Conservation (phyloP, 345 rosid genomes). For the Erodium maritimum region DNA sequence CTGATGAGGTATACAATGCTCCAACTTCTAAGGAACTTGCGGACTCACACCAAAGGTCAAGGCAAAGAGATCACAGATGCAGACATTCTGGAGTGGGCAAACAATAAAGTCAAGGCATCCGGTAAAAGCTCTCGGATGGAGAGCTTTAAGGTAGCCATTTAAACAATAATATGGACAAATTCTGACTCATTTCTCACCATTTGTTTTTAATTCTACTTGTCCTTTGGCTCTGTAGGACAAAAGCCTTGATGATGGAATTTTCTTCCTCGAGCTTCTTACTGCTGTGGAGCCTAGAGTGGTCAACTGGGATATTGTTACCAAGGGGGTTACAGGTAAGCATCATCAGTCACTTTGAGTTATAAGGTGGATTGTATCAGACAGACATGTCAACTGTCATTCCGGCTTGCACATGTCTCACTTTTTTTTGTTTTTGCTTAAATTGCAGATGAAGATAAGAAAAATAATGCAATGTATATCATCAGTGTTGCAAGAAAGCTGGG, state of each 20-base stretch:
- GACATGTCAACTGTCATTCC: too few relatives aligned
- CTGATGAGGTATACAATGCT: slow-evolving; percentile 95
- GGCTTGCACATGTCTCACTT: too few relatives aligned
- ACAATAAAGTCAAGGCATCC: slow-evolving; percentile 67
- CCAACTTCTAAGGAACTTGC: slow-evolving; percentile 83
- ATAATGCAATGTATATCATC: slow-evolving; percentile 87
- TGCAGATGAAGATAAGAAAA: slow-evolving; percentile 94
- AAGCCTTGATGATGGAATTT: slow-evolving; percentile 59
- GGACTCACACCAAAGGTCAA: slow-evolving; percentile 83
- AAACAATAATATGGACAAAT: background rate
- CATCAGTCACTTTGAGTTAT: too few relatives aligned
- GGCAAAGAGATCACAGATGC: slow-evolving; percentile 89
- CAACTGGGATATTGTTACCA: slow-evolving; percentile 78
- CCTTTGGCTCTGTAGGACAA: slow-evolving; percentile 45
- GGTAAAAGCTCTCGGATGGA: slow-evolving; percentile 65
- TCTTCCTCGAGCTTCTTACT: slow-evolving; percentile 85
- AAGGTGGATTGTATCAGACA: too few relatives aligned
- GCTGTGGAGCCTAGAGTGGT: slow-evolving; percentile 92
- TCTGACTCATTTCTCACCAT: background rate
- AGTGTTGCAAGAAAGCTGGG: slow-evolving; percentile 98
- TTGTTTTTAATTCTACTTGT: slow-evolving; percentile 7
- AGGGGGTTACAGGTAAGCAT: slow-evolving; percentile 76
- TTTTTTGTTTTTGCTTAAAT: slow-evolving; percentile 9
- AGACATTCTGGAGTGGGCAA: slow-evolving; percentile 86
- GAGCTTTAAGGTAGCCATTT: slow-evolving; percentile 69